phyloP scores from a whole-genome alignment of 345 rosid species.

The Populus pruinosa region DNA sequence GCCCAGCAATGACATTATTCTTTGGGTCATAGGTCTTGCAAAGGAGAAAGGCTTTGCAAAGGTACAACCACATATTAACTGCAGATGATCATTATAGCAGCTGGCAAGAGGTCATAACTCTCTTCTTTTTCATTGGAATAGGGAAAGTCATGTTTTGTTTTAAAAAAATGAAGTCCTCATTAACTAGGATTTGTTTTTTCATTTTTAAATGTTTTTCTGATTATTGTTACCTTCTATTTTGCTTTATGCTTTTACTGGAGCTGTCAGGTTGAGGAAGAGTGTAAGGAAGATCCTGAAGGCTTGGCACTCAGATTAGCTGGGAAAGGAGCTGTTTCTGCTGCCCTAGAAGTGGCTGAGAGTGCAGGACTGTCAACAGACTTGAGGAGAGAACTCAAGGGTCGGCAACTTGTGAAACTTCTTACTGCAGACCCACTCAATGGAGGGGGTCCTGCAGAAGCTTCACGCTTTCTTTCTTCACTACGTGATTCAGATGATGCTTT shows the following conservation, averaged over 20 bases:
- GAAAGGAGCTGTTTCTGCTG: slow-evolving; percentile 98
- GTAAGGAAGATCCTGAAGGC: slow-evolving; percentile 94
- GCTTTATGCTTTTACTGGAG: slow-evolving; percentile 8
- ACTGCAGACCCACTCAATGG: slow-evolving; percentile 96
- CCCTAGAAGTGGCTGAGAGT: slow-evolving; percentile 95
- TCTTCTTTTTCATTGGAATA: slow-evolving; percentile 13
- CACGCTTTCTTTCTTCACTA: slow-evolving; percentile 86
- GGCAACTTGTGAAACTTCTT: slow-evolving; percentile 96
- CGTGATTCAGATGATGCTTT: slow-evolving; percentile 90
- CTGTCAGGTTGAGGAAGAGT: slow-evolving; percentile 80
- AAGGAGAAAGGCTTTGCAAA: slow-evolving; percentile 80
- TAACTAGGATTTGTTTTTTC: not conserved
- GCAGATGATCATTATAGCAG: slow-evolving; percentile 83
- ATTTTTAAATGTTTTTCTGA: not conserved
- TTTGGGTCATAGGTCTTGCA: slow-evolving; percentile 56
- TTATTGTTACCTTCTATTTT: slow-evolving; percentile 6
- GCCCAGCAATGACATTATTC: not conserved
- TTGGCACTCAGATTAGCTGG: slow-evolving; percentile 93
- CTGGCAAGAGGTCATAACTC: slow-evolving; percentile 89
- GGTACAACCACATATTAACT: slow-evolving; percentile 79
- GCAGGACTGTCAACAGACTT: slow-evolving; percentile 78
- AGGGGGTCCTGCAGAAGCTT: slow-evolving; percentile 99
- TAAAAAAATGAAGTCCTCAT: not conserved
- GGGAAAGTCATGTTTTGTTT: not conserved
- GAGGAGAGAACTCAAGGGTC: slow-evolving; percentile 91